Evolutionary conservation across 257 asterid genomes (phyloP).

Genomic region (Plantago ovata): DNA sequence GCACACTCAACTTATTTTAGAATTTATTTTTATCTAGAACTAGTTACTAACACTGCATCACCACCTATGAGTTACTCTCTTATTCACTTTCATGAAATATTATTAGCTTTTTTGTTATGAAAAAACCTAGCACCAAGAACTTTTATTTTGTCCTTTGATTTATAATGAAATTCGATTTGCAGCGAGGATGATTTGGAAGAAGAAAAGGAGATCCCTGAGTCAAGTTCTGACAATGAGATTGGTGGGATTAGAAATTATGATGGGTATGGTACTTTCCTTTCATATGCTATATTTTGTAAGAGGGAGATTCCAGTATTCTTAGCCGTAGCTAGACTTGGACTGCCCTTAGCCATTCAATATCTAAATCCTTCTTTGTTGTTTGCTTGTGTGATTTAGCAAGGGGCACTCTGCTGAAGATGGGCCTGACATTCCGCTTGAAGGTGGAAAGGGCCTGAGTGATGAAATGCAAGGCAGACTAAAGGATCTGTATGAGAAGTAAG

Average conservation of each 20-base stretch:
- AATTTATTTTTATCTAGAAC: constrained; percentile 4
- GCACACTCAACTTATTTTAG: constrained; percentile 1
- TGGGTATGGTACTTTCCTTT: constrained; percentile 34
- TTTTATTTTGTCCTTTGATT: constrained; percentile 20
- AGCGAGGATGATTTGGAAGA: constrained; percentile 35
- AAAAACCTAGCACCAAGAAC: constrained; percentile 2
- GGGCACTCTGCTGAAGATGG: constrained; percentile 31
- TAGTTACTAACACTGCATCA: not conserved
- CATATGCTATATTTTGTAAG: not conserved
- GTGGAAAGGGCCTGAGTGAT: constrained; percentile 34
- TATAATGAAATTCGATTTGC: constrained; percentile 24
- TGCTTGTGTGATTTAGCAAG: constrained; percentile 41
- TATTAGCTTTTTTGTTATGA: not conserved
- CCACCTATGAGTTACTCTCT: too few species aligned
- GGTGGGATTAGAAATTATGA: constrained; percentile 31
- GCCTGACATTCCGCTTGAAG: constrained; percentile 30
- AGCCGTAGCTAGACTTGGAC: too few species aligned
- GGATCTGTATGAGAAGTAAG: constrained; percentile 75
- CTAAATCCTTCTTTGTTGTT: not conserved
- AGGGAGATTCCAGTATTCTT: too few species aligned
- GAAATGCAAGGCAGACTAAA: constrained; percentile 47
- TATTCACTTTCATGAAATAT: constrained; percentile 9
- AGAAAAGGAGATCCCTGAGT: constrained; percentile 28
- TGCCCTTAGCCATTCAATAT: too few species aligned
- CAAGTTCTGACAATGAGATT: constrained; percentile 23